Conservation (phyloP, 192 early-diverging fungal genomes). For the Coemansia sp. region DNA sequence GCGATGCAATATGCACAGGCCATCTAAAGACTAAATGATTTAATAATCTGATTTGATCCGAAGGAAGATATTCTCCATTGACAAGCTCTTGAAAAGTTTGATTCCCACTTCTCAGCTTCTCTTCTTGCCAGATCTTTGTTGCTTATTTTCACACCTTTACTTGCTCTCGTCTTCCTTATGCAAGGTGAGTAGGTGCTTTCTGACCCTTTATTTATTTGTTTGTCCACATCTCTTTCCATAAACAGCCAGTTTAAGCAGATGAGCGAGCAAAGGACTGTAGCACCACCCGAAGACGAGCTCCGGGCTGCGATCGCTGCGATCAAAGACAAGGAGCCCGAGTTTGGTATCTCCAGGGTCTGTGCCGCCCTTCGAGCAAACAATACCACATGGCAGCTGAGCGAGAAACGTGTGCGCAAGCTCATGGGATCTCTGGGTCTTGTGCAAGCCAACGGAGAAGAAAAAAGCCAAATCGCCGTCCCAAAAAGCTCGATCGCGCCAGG, state of each 20-base stretch:
- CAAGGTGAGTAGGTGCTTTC: too few relatives aligned
- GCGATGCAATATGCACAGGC: too few relatives aligned
- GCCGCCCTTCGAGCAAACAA: conserved; percentile 40
- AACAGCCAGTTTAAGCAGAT: not conserved
- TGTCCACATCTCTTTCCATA: not conserved
- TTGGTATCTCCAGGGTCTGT: conserved; percentile 58
- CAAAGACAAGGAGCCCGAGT: conserved; percentile 54
- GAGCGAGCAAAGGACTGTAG: conserved; percentile 10
- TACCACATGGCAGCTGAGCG: conserved; percentile 59
- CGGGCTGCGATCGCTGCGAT: conserved; percentile 42
- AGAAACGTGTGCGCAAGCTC: conserved; percentile 65
- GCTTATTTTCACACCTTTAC: too few relatives aligned
- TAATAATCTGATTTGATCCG: not conserved
- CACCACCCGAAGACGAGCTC: conserved; percentile 39
- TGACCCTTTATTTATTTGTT: not conserved
- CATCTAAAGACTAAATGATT: too few relatives aligned
- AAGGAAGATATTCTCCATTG: not conserved
- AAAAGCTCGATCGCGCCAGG: conserved; percentile 29
- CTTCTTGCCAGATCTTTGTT: too few relatives aligned
- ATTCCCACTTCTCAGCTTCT: too few relatives aligned
- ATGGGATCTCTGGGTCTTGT: conserved; percentile 52
- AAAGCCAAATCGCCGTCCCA: conserved; percentile 38
- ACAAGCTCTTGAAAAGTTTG: not conserved
- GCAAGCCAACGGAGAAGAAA: conserved; percentile 45
- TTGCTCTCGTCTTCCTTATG: not conserved